phyloP scores from a whole-genome alignment of 1,284 basidiomycete genomes.

The Apiotrichum akiyoshidainum region DNA sequence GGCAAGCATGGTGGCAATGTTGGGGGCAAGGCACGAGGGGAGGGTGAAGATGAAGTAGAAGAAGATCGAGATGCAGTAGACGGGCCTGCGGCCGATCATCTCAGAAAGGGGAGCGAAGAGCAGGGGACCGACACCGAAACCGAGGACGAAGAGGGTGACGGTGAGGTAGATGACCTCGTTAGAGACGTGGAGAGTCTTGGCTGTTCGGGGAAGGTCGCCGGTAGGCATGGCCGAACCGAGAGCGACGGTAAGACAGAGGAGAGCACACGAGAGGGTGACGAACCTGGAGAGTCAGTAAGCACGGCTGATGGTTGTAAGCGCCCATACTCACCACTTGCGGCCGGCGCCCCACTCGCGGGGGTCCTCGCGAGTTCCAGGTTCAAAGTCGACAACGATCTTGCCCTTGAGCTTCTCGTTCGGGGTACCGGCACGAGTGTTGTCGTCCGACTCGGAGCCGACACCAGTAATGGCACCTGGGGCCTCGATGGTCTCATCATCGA shows the following conservation, averaged over 20 bases:
- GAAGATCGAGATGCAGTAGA: conserved; percentile 50
- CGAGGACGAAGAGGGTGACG: conserved; percentile 54
- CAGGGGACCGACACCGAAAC: conserved; percentile 51
- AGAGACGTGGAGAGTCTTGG: conserved; percentile 47
- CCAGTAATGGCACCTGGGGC: conserved; percentile 9
- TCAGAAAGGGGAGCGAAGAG: conserved; percentile 50
- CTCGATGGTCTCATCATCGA: conserved; percentile 30
- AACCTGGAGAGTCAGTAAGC: conserved; percentile 18
- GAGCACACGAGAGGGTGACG: conserved; percentile 31
- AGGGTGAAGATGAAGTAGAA: conserved; percentile 53
- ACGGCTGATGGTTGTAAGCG: neutral
- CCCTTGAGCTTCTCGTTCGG: conserved; percentile 20
- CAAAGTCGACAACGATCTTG: conserved; percentile 34
- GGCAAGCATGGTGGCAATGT: conserved; percentile 52
- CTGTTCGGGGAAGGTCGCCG: conserved; percentile 47
- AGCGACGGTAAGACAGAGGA: conserved; percentile 40
- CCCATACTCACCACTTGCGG: conserved; percentile 34
- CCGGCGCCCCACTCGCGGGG: conserved; percentile 37
- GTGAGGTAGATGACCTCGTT: conserved; percentile 49
- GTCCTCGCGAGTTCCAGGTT: conserved; percentile 29
- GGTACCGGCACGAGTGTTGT: conserved; percentile 1
- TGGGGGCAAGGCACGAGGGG: conserved; percentile 51
- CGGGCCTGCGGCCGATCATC: conserved; percentile 45
- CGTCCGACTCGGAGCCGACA: neutral
- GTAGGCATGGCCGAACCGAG: conserved; percentile 54